Base-by-base conservation (phyloP, 2,329 filamentous ascomycete genomes). In the Curvularia verruculosa region DNA sequence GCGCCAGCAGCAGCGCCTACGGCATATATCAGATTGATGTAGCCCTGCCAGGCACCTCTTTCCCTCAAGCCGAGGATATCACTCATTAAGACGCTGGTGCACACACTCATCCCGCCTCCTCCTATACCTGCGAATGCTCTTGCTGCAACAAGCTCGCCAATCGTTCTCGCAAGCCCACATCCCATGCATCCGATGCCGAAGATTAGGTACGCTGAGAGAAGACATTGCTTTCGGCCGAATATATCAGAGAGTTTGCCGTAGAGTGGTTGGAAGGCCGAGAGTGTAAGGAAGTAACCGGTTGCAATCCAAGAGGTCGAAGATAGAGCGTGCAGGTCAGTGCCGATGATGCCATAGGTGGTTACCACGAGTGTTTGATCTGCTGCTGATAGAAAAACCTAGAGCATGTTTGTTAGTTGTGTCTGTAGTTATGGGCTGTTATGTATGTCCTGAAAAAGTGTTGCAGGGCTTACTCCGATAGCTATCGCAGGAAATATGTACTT, bases 291-390 rank as follows among this genome's bases (percentile, higher is more conserved):
- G 72, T 93, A 89, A 9, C 83, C 84, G 12, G 63, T 71, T 26
- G 89, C 89, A 56, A 92, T 88, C 89, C 90, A 92, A 50, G 85
- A 89, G 3, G 89, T 91, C 63, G 85, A 85, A 70, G 89, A 91
- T 50, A 94, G 80, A 1, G 90, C 89, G 49, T 90, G 81, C 26
- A 94, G 78, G 61, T 93, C 90, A 54, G 84, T 90, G 10, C 89
- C 90, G 66, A 94, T 93, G 60, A 84, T 86, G 48, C 88, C 89
- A 73, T 92, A 92, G n/a, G 84, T 87, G n/a, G 87, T 86, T 47
- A 93, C 85, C 28, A 90, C 87, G 52, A 93, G 85, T 0, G 91
- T 91, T 73, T 92, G 89, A 70, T 94, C 90, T n/a, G 73, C 73
- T 15, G 90, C 88, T 19, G 87, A 84, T 7, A 94, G 81, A 70